These are phyloP conservation scores for Beauveria caledonica DNA, from an alignment of 2,329 filamentous ascomycete species.

Conservation along the genomic window DNA sequence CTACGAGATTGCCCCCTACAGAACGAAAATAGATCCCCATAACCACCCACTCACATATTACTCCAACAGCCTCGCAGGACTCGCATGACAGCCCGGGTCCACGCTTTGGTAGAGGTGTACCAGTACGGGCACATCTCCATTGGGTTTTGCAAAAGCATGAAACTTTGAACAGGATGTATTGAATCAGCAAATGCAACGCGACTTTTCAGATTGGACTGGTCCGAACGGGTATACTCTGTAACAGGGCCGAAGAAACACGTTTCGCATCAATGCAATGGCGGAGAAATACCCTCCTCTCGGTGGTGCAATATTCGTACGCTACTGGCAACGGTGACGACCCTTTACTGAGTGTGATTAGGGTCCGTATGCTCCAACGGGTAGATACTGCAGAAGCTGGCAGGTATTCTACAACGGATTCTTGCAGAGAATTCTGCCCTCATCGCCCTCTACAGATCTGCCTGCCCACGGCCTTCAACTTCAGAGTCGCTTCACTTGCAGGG, in stretches of 20 bases:
- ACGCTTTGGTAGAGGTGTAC: background rate
- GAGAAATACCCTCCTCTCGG: background rate
- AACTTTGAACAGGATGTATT: background rate
- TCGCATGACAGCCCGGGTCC: background rate
- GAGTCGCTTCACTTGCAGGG: background rate
- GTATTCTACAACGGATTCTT: no score
- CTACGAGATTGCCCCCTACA: no score
- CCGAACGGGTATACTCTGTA: no score
- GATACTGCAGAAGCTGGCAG: background rate
- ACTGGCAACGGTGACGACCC: no score
- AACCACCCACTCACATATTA: no score
- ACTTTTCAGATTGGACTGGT: background rate
- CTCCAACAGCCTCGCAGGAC: no score
- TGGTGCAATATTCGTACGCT: background rate
- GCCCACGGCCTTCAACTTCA: background rate
- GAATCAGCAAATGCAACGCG: background rate
- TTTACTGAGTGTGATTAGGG: no score
- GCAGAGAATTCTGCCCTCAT: background rate
- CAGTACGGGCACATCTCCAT: background rate
- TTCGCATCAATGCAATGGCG: background rate
- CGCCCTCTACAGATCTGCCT: background rate
- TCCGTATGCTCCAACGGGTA: background rate
- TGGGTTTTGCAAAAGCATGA: background rate
- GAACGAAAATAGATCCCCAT: background rate
- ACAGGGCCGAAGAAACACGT: background rate